Percentiles rank a stretch among this genome's conserved stretches.
Conservation (phyloP, 768 basidiomycete species). For the Arthromyces matolae region DNA sequence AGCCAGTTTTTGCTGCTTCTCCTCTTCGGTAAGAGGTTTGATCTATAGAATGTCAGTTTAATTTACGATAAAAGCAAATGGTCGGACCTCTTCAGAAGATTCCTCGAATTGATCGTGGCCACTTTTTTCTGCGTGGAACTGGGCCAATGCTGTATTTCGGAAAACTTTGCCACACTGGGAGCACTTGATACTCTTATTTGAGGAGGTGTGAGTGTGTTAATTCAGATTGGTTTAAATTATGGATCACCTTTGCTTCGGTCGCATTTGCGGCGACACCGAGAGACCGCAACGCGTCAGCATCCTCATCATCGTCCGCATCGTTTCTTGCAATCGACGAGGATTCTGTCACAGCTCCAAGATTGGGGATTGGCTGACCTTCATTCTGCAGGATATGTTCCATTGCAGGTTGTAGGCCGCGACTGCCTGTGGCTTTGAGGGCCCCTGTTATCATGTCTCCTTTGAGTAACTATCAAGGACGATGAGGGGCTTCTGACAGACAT, state of each 20-base stretch:
- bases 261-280: constrained; percentile 41
- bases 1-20: constrained; percentile 75
- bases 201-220: not conserved
- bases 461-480: constrained; percentile 5
- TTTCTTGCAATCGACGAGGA: constrained; percentile 23
- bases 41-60: constrained; percentile 61
- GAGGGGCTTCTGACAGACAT: constrained; percentile 48
- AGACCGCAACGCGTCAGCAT: constrained; percentile 56
- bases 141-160: constrained; percentile 80
- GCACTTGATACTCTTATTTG: constrained; percentile 73
- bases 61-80: not conserved
- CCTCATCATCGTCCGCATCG: constrained; percentile 67
- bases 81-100: constrained; percentile 76
- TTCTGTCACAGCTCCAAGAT: constrained; percentile 43
- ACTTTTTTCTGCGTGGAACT: constrained; percentile 91
- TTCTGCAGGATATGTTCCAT: constrained; percentile 89
- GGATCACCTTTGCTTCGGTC: constrained; percentile 70
- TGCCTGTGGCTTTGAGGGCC: constrained; percentile 83
- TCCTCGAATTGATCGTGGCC: constrained; percentile 97
- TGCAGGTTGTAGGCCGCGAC: constrained; percentile 83
- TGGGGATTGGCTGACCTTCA: constrained; percentile 71
- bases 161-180: constrained; percentile 83
- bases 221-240: constrained; percentile 5
- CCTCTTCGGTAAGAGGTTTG: constrained; percentile 92
- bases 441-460: no score